Base-by-base conservation (phyloP, 2,329 filamentous ascomycete species). In the Diaporthe sp. region DNA sequence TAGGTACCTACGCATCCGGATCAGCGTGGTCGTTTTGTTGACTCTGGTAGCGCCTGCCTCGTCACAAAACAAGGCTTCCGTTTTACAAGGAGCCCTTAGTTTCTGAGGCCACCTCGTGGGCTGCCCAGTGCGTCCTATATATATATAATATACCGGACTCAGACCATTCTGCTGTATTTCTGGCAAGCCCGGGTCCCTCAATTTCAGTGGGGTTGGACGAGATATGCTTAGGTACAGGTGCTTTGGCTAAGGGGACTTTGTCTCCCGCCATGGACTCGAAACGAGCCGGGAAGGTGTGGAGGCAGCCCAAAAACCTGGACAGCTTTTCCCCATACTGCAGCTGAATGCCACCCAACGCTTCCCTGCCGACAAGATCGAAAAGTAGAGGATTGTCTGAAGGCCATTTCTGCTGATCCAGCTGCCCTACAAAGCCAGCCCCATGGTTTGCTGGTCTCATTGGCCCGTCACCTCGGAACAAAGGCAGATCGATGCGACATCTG, bases 371-470 rank as follows among this genome's bases (percentile, higher is more conserved):
- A 37, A 68, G 47, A 53, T 39, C 15, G 15, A 37, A 25, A 37
- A 19, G 5, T 30, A 66, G 22, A 66, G 22, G 51, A 37, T 17
- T 51, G 5, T 17, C 44, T 66, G n/a, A 8, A 65, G 35, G 19
- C 59, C 59, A 32, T 27, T 63, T 25, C 42, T n/a, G 25, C 30
- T 51, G 61, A 50, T 51, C 61, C 44, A 66, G 44, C 44, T 66
- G 44, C 44, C 42, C 42, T 65, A 65, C 59, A 50, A 47, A 65
- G 59, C 19, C 59, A 65, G 59, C 59, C 59, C 61, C 42, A 63
- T 63, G 39, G 39, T 22, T 1, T 44, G 61, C 47, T 50, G 69
- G 71, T 71, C 37, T 66, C 32, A 73, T 75, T 73, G 71, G 74
- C 53, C 35, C 25, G 37, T n/a, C 55, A 30, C 8, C 37, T 42